Evolutionary conservation across 208 protist genomes (phyloP).

Genomic region (Wallacemonas rigidus): DNA sequence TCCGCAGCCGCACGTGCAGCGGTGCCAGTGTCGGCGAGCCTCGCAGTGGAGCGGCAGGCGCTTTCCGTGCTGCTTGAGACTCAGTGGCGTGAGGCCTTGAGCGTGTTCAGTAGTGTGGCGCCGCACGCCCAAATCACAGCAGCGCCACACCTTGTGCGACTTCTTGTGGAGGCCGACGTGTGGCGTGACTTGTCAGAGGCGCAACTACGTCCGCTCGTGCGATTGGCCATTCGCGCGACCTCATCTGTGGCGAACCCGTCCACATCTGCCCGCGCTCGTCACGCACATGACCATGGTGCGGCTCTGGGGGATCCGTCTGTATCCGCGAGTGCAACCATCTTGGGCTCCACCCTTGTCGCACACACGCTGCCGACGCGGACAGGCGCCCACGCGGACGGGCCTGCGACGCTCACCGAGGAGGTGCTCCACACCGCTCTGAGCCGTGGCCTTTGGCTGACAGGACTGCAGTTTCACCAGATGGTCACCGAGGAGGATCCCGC

Average conservation of each 20-base stretch:
- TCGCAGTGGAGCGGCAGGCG: slow-evolving; percentile 33
- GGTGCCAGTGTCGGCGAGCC: slow-evolving; percentile 1
- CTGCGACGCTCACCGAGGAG: slow-evolving; percentile 40
- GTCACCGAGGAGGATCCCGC: slow-evolving; percentile 51
- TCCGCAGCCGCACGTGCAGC: slow-evolving; percentile 10
- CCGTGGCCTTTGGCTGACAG: slow-evolving; percentile 59
- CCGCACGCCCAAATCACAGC: slow-evolving; percentile 44
- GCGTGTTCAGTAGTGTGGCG: slow-evolving; percentile 27
- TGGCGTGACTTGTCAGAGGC: slow-evolving; percentile 42
- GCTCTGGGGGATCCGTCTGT: too few relatives aligned
- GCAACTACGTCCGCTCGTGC: slow-evolving; percentile 43
- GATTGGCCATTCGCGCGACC: slow-evolving; percentile 33
- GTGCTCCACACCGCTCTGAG: slow-evolving; percentile 44
- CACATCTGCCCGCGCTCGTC: slow-evolving; percentile 24
- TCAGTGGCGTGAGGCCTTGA: slow-evolving; percentile 50
- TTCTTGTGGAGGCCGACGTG: slow-evolving; percentile 50
- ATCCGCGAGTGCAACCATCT: too few relatives aligned
- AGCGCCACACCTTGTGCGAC: slow-evolving; percentile 60
- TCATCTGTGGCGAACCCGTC: background rate
- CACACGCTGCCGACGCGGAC: background rate
- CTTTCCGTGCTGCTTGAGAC: slow-evolving; percentile 55
- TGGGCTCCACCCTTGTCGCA: background rate
- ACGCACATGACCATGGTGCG: too few relatives aligned
- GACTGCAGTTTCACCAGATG: slow-evolving; percentile 62
- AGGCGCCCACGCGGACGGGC: background rate